Evolutionary conservation across 106 monocot genomes (phyloP).

Genomic region (Allium fistulosum): DNA sequence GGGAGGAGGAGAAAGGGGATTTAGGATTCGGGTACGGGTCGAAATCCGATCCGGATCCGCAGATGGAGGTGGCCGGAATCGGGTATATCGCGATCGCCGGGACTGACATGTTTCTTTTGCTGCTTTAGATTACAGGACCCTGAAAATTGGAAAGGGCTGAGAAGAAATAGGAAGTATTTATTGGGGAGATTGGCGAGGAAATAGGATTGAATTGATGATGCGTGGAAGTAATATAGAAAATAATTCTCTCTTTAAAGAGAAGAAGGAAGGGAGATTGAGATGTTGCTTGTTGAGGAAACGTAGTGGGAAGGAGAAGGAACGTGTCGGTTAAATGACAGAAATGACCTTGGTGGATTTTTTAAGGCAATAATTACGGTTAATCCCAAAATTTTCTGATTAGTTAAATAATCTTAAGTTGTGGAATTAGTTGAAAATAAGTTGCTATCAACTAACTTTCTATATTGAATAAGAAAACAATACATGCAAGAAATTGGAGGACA

Average conservation of each 20-base stretch:
- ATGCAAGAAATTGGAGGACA: too few species aligned
- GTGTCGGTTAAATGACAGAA: neutral
- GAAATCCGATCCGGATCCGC: slow-evolving; percentile 12
- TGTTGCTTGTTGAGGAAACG: neutral
- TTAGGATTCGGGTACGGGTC: slow-evolving; percentile 27
- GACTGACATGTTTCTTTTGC: slow-evolving; percentile 37
- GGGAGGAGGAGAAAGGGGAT: slow-evolving; percentile 10
- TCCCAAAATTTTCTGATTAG: too few species aligned
- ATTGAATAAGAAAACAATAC: too few species aligned
- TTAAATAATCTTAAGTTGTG: too few species aligned
- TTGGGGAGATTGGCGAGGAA: neutral
- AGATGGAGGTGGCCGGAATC: slow-evolving; percentile 19
- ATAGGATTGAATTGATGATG: neutral
- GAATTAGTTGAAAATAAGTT: too few species aligned
- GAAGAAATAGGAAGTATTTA: neutral
- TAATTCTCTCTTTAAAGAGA: neutral
- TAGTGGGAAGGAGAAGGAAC: neutral
- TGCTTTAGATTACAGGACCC: too few species aligned
- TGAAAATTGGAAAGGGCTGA: too few species aligned
- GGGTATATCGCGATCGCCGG: slow-evolving; percentile 64
- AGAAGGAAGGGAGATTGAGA: too few species aligned
- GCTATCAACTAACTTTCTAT: too few species aligned
- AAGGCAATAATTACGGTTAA: neutral
- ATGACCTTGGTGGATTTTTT: neutral
- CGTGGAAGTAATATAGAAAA: neutral